phyloP scores from a whole-genome alignment of 768 basidiomycete species.

The Rickenella mellea region DNA sequence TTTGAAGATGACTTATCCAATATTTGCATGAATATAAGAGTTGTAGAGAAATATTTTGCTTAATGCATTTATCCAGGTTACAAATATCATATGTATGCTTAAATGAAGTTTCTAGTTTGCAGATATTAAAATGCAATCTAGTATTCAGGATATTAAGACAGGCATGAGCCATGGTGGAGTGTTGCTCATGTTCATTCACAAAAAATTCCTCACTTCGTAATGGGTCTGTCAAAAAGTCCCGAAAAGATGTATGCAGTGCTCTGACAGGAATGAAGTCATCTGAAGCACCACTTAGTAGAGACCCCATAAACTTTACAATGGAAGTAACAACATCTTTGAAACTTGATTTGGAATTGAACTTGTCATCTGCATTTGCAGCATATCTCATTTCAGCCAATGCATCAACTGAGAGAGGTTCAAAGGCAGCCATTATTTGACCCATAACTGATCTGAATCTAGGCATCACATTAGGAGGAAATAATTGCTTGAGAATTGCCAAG shows the following conservation, averaged over 20 bases:
- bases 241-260: constrained; percentile 25
- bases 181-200: constrained; percentile 6
- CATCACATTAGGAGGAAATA: not conserved
- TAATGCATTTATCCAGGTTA: too few relatives aligned
- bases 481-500: constrained; percentile 3
- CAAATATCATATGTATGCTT: too few relatives aligned
- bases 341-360: too few relatives aligned
- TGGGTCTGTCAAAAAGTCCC: constrained; percentile 20
- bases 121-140: too few relatives aligned
- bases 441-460: constrained; percentile 5
- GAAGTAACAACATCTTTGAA: too few relatives aligned
- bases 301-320: constrained; percentile 13
- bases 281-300: constrained; percentile 14
- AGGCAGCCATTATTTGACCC: constrained; percentile 4
- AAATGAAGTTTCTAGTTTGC: too few relatives aligned
- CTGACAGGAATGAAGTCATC: constrained; percentile 11
- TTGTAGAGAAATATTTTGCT: too few relatives aligned
- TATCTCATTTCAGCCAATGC: constrained; percentile 1
- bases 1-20: too few relatives aligned
- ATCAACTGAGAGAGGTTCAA: constrained; percentile 3
- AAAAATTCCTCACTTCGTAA: constrained; percentile 15
- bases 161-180: constrained; percentile 4
- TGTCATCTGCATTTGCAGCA: too few relatives aligned
- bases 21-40: too few relatives aligned
- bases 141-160: too few relatives aligned